Conservation (phyloP, 305 asterid species). For the Withania somnifera region DNA sequence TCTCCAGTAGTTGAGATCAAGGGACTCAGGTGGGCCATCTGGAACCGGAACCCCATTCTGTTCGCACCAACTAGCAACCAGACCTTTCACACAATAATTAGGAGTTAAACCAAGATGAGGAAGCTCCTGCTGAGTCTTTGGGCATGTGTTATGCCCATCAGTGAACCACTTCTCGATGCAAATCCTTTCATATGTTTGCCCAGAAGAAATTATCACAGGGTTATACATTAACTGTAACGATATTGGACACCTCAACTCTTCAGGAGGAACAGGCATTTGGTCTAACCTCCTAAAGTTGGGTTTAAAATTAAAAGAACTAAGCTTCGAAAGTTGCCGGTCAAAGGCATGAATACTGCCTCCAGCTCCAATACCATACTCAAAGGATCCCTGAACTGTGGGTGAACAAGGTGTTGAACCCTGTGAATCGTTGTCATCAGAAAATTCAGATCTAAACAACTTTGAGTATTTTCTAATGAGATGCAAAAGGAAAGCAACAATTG, state of each 20-base stretch:
- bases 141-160: conserved; percentile 93
- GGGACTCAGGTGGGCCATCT: conserved; percentile 94
- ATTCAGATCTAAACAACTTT: conserved; percentile 78
- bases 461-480: conserved; percentile 92
- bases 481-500: conserved; percentile 81
- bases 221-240: conserved; percentile 92
- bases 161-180: conserved; percentile 95
- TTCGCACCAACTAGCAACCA: conserved; percentile 96
- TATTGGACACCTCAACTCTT: conserved; percentile 89
- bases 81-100: conserved; percentile 88
- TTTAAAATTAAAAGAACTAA: conserved; percentile 80
- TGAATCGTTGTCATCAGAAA: conserved; percentile 93
- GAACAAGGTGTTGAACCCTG: conserved; percentile 99
- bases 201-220: conserved; percentile 92
- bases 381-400: conserved; percentile 68
- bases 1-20: conserved; percentile 97
- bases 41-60: conserved; percentile 69
- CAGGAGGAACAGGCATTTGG: conserved; percentile 77
- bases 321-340: conserved; percentile 74
- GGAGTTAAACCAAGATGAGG: conserved; percentile 84
- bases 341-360: conserved; percentile 47
- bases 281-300: conserved; percentile 73
- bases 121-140: conserved; percentile 93
- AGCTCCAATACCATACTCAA: conserved; percentile 48
- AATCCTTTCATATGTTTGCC: conserved; percentile 91